phyloP scores from a whole-genome alignment of 164 flowering plant genomes.

The Nymphaea colorata region DNA sequence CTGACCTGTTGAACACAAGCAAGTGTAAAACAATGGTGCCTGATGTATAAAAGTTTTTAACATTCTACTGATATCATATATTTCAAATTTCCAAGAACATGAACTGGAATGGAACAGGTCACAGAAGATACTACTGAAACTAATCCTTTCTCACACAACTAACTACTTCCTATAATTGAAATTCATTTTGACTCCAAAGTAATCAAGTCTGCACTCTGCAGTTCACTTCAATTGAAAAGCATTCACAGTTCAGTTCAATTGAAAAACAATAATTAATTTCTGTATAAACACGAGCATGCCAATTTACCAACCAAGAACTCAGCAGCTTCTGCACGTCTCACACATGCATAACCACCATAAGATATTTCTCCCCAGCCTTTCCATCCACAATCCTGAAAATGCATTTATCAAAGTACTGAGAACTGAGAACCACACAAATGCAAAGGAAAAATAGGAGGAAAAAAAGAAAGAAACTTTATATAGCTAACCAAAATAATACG shows the following conservation, averaged over 20 bases:
- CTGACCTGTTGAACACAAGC: constrained; percentile 39
- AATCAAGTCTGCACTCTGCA: too few species aligned
- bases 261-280: neutral
- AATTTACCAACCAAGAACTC: constrained; percentile 57
- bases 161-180: neutral
- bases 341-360: constrained; percentile 70
- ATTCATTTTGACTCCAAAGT: too few species aligned
- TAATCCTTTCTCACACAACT: too few species aligned
- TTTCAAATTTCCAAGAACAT: neutral
- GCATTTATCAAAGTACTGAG: neutral
- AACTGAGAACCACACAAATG: too few species aligned
- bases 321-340: constrained; percentile 80
- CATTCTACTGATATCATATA: neutral
- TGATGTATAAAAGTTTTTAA: too few species aligned
- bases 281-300: neutral
- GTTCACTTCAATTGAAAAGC: too few species aligned
- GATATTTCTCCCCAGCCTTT: constrained; percentile 99
- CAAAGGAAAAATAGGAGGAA: too few species aligned
- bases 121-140: neutral
- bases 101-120: neutral
- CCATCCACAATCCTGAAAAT: constrained; percentile 72
- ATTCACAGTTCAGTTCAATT: neutral
- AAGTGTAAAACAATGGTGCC: neutral
- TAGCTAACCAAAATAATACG: too few species aligned
- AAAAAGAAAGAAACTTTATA: too few species aligned